A percentile compares a stretch with the other conserved stretches of the same genome.
Conservation (phyloP, 1,284 basidiomycete genomes). For the Cryptococcus sp. region DNA sequence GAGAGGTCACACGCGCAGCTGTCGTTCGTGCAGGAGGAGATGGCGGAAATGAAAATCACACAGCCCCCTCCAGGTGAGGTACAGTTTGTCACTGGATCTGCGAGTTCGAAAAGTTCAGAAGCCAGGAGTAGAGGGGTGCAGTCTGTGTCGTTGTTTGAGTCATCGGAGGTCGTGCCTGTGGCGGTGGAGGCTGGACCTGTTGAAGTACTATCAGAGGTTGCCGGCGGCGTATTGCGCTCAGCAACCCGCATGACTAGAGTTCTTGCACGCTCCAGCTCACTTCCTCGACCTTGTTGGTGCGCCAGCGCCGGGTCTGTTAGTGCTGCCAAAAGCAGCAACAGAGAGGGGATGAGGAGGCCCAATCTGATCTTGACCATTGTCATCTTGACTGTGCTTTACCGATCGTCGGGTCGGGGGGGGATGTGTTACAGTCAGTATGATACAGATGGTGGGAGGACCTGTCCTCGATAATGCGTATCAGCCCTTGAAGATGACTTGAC, state of each 20-base stretch:
- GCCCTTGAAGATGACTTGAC: too few relatives aligned
- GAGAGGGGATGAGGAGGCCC: background rate
- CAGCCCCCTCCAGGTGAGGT: conserved; percentile 11
- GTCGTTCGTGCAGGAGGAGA: conserved; percentile 8
- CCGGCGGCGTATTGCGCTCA: too few relatives aligned
- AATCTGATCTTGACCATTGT: conserved; percentile 1
- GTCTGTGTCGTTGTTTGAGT: background rate
- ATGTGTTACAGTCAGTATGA: too few relatives aligned
- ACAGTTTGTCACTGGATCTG: conserved; percentile 4
- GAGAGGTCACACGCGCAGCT: conserved; percentile 13
- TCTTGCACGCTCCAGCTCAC: background rate
- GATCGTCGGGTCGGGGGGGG: too few relatives aligned
- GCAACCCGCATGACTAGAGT: background rate
- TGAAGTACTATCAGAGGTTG: too few relatives aligned
- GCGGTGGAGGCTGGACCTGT: too few relatives aligned
- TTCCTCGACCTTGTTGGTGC: background rate
- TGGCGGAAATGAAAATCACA: conserved; percentile 4
- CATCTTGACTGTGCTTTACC: background rate
- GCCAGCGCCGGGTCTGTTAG: background rate
- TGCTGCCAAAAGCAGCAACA: background rate
- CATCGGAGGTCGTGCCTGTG: background rate
- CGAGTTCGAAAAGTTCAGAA: background rate
- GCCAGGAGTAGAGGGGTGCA: background rate
- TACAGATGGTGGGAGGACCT: too few relatives aligned
- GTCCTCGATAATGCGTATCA: too few relatives aligned